These are phyloP conservation scores for Leishmania major DNA, from an alignment of 208 protist species.

Conservation along the genomic window DNA sequence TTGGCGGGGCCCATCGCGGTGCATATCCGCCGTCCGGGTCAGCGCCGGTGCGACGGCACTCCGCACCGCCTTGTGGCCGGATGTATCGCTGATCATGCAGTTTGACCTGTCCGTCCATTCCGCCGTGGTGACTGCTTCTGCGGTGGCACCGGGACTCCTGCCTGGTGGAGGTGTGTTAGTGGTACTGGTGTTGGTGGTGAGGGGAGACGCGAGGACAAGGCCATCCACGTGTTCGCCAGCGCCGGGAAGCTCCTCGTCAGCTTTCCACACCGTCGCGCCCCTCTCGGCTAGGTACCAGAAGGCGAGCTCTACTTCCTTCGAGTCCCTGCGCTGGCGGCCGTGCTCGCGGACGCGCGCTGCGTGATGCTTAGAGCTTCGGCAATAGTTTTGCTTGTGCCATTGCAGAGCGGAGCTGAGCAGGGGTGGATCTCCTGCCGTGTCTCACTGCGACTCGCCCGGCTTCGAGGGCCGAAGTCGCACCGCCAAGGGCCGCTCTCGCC, in stretches of 20 bases:
- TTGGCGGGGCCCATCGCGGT: constrained; percentile 48
- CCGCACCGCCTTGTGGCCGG: not conserved
- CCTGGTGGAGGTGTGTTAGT: not conserved
- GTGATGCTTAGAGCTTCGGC: not conserved
- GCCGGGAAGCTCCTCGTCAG: constrained; percentile 34
- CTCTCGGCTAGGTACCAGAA: constrained; percentile 48
- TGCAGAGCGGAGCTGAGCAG: not conserved
- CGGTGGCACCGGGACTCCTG: not conserved
- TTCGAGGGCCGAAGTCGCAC: not conserved
- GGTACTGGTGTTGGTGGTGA: too few relatives aligned
- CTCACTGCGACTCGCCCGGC: not conserved
- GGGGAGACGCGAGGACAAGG: not conserved
- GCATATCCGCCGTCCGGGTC: not conserved
- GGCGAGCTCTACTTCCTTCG: constrained; percentile 45
- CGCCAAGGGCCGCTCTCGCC: too few relatives aligned
- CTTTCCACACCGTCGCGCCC: constrained; percentile 13
- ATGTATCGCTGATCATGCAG: not conserved
- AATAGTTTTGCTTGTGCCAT: not conserved
- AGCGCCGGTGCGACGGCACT: not conserved
- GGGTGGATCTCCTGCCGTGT: constrained; percentile 1
- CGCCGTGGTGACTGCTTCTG: not conserved
- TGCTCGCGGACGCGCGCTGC: constrained; percentile 30
- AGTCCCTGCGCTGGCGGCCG: constrained; percentile 18
- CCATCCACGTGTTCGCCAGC: constrained; percentile 41
- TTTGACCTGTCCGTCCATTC: constrained; percentile 28